Evolutionary conservation across 441 rosid species (phyloP).

Genomic region (Jatropha multifida): DNA sequence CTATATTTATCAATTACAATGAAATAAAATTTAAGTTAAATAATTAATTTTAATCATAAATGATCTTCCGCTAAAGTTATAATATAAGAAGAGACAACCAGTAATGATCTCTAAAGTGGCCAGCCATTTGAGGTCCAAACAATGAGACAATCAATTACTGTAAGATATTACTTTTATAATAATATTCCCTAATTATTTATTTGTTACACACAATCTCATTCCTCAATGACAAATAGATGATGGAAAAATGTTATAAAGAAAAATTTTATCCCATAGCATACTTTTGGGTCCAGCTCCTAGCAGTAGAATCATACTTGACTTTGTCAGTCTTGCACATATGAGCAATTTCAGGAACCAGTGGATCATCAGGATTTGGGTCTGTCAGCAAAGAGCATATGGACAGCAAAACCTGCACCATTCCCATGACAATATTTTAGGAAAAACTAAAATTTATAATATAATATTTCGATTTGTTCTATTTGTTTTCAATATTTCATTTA

Average conservation of each 20-base stretch:
- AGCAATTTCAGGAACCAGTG: conserved; percentile 71
- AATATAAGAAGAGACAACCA: no score
- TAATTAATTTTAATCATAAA: no score
- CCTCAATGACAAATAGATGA: not conserved
- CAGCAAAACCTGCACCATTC: conserved; percentile 45
- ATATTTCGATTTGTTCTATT: no score
- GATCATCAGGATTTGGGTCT: conserved; percentile 73
- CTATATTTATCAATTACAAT: no score
- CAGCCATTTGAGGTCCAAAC: not conserved
- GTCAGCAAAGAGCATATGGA: conserved; percentile 71
- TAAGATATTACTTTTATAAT: not conserved
- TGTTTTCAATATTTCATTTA: no score
- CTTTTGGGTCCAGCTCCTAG: conserved; percentile 73
- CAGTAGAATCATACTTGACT: conserved; percentile 57
- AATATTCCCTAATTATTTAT: not conserved
- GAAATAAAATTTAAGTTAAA: no score
- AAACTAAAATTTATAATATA: no score
- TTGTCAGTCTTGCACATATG: conserved; percentile 60
- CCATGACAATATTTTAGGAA: not conserved
- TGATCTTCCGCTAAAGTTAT: no score
- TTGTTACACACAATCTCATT: not conserved
- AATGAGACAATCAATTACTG: not conserved
- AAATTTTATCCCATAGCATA: conserved; percentile 56
- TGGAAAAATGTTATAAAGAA: not conserved
- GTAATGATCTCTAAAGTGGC: no score